Conservation (phyloP, 2,329 filamentous ascomycete species). For the Neocucurbitaria cava region DNA sequence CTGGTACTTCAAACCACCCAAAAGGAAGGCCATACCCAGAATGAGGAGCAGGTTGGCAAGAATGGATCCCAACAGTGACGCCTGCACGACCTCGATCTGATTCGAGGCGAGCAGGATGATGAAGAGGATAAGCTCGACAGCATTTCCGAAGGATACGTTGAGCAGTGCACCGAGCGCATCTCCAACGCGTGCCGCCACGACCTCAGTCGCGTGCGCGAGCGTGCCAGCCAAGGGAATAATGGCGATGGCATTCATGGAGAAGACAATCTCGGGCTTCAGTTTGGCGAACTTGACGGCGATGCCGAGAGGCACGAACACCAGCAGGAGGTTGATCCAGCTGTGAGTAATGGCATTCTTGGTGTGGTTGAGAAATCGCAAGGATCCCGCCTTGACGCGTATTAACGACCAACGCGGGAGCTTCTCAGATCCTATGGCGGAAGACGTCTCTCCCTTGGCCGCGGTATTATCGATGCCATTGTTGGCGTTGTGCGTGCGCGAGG, state of each 20-base stretch:
- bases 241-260: conserved; percentile 60
- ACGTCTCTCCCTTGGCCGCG: conserved; percentile 58
- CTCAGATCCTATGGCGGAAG: conserved; percentile 58
- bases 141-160: conserved; percentile 61
- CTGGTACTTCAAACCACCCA: conserved; percentile 84
- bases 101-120: conserved; percentile 59
- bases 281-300: conserved; percentile 65
- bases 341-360: conserved; percentile 68
- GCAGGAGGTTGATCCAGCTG: conserved; percentile 78
- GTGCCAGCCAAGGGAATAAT: conserved; percentile 60
- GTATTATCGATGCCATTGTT: conserved; percentile 50
- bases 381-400: conserved; percentile 59
- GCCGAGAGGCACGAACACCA: conserved; percentile 80
- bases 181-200: conserved; percentile 56
- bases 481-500: conserved; percentile 9
- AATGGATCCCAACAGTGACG: conserved; percentile 87
- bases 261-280: conserved; percentile 54
- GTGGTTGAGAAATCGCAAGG: conserved; percentile 61
- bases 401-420: conserved; percentile 54
- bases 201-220: conserved; percentile 58
- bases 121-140: conserved; percentile 61
- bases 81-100: conserved; percentile 90
- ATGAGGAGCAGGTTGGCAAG: conserved; percentile 87
- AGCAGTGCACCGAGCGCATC: conserved; percentile 59
- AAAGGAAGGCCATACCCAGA: conserved; percentile 87